Conservation (phyloP, 805 yeast species). For the Candida rishiriensis region DNA sequence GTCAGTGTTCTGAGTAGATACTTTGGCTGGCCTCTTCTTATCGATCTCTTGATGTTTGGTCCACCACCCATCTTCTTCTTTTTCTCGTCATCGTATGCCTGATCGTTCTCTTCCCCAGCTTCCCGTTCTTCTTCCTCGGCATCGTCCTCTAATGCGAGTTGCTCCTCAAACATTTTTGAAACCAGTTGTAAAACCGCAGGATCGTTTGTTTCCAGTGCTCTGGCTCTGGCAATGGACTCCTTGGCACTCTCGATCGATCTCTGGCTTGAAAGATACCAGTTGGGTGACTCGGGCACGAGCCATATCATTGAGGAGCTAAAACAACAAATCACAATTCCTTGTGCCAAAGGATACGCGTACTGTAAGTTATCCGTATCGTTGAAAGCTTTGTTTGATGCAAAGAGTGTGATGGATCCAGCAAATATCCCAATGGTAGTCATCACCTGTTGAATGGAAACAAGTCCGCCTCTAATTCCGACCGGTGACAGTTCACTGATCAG, state of each 20-base stretch:
- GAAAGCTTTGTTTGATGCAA: slow-evolving; percentile 9
- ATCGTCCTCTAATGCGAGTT: neutral
- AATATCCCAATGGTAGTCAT: slow-evolving; percentile 32
- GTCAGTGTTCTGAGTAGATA: slow-evolving; percentile 25
- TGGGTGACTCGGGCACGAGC: slow-evolving; percentile 33
- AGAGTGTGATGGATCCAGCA: slow-evolving; percentile 26
- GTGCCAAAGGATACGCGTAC: slow-evolving; percentile 19
- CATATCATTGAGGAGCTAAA: slow-evolving; percentile 15
- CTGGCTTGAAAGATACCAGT: slow-evolving; percentile 21
- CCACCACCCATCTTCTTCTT: neutral
- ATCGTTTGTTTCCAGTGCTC: slow-evolving; percentile 17
- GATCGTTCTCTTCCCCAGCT: neutral
- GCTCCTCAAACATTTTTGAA: slow-evolving; percentile 17
- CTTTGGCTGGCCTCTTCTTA: slow-evolving; percentile 27
- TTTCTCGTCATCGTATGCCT: neutral
- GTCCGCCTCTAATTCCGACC: slow-evolving; percentile 24
- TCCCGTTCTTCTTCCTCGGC: slow-evolving; percentile 5
- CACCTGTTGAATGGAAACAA: slow-evolving; percentile 30
- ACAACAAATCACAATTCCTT: slow-evolving; percentile 16
- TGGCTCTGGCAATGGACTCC: slow-evolving; percentile 16
- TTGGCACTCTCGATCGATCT: slow-evolving; percentile 12
- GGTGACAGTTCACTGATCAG: slow-evolving; percentile 34
- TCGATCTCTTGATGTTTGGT: slow-evolving; percentile 6
- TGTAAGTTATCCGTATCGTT: slow-evolving; percentile 13
- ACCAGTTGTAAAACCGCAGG: slow-evolving; percentile 17